Conservation (phyloP, 495 filamentous ascomycete genomes). For the Pyrenula aspistea region DNA sequence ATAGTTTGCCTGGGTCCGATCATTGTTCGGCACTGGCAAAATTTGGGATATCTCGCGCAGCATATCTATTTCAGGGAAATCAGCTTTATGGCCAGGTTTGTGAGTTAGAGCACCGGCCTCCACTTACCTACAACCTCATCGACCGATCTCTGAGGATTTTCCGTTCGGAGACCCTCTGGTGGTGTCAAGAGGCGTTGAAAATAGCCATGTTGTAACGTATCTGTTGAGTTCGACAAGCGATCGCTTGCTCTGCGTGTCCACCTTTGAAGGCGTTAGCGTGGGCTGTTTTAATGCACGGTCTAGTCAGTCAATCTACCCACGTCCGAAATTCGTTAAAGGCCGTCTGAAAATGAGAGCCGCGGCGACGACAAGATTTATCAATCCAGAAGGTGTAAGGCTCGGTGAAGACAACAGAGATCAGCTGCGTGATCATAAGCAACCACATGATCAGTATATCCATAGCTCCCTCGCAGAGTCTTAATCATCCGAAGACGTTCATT, state of each 20-base stretch:
- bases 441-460: no score
- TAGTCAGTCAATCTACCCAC: no score
- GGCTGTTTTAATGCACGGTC: no score
- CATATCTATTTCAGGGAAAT: neutral
- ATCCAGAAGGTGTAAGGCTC: neutral
- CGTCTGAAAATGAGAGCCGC: neutral
- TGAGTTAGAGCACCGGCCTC: neutral
- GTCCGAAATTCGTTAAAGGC: neutral
- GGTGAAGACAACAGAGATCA: no score
- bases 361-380: neutral
- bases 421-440: no score
- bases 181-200: neutral
- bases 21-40: neutral
- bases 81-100: neutral
- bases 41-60: neutral
- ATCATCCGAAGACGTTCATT: no score
- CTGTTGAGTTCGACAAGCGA: neutral
- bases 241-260: neutral
- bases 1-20: neutral
- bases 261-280: no score
- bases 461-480: no score
- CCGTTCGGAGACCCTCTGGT: neutral
- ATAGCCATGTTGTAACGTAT: neutral
- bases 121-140: neutral
- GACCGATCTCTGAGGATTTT: neutral